phyloP scores from a whole-genome alignment of 2,329 filamentous ascomycete genomes.

The Trichoderma sp. region DNA sequence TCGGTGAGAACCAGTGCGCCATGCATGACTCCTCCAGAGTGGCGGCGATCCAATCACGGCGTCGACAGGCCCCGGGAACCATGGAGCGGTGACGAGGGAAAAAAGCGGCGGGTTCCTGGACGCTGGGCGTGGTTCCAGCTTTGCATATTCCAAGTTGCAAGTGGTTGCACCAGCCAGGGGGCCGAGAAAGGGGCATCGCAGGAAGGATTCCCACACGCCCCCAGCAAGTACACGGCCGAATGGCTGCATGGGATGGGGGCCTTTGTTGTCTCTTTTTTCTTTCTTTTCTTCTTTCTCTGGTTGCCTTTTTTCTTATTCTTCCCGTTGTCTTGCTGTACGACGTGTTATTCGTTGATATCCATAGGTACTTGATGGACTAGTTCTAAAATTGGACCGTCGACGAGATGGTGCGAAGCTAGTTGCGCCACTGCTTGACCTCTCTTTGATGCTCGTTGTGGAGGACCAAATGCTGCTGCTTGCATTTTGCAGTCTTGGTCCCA shows the following conservation, averaged over 20 bases:
- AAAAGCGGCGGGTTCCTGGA: slow-evolving; percentile 24
- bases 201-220: slow-evolving; percentile 13
- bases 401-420: background rate
- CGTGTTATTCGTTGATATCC: background rate
- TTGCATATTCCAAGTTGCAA: background rate
- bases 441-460: background rate
- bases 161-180: slow-evolving; percentile 17
- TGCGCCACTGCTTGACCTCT: background rate
- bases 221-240: background rate
- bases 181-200: slow-evolving; percentile 9
- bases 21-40: slow-evolving; percentile 24
- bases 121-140: slow-evolving; percentile 20
- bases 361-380: background rate
- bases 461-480: background rate
- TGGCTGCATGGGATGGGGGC: background rate
- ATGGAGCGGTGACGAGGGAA: slow-evolving; percentile 28
- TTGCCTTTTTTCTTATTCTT: background rate
- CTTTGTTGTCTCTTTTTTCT: background rate
- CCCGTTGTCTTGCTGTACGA: background rate
- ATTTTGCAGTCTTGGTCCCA: background rate
- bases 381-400: background rate
- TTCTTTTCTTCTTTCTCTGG: background rate
- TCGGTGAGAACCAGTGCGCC: slow-evolving; percentile 32
- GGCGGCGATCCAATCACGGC: slow-evolving; percentile 28
- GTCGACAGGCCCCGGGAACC: slow-evolving; percentile 22